phyloP scores from a whole-genome alignment of 371 early-diverging fungal species.

The Rhizopus microsporus region DNA sequence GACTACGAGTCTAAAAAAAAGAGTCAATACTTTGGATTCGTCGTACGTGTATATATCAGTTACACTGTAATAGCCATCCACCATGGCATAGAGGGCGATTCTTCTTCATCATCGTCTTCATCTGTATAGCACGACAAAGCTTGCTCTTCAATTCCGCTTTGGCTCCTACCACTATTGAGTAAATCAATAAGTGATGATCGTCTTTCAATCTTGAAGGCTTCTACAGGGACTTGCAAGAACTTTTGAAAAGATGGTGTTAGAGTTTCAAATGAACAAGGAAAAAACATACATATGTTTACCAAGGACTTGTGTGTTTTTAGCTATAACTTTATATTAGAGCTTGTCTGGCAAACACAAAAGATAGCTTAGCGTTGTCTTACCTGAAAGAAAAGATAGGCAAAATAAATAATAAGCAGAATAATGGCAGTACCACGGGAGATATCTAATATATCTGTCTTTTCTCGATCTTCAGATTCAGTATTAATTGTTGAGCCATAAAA shows the following conservation, averaged over 20 bases:
- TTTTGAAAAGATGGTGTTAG: constrained; percentile 6
- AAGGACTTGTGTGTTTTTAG: constrained; percentile 69
- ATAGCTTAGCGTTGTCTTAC: constrained; percentile 14
- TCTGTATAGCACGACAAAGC: neutral
- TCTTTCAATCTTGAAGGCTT: constrained; percentile 20
- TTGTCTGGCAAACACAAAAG: neutral
- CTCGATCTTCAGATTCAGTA: constrained; percentile 21
- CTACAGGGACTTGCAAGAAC: constrained; percentile 26
- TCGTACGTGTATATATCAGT: constrained; percentile 5
- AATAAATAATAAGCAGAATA: constrained; percentile 73
- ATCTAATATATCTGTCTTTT: constrained; percentile 46
- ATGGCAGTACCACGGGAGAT: constrained; percentile 73
- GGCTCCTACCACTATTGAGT: constrained; percentile 7
- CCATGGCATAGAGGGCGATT: constrained; percentile 51
- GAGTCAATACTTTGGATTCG: neutral
- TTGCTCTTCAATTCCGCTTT: constrained; percentile 28
- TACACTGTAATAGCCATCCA: constrained; percentile 50
- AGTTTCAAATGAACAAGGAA: neutral
- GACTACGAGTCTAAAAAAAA: constrained; percentile 29
- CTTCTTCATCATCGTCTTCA: constrained; percentile 57
- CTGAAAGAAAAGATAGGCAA: constrained; percentile 75
- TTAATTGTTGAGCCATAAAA: constrained; percentile 52
- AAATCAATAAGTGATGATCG: constrained; percentile 9
- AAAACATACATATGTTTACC: constrained; percentile 23
- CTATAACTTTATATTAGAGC: constrained; percentile 13